phyloP scores from a whole-genome alignment of 192 early-diverging fungal species.

The Linnemannia hyalina region DNA sequence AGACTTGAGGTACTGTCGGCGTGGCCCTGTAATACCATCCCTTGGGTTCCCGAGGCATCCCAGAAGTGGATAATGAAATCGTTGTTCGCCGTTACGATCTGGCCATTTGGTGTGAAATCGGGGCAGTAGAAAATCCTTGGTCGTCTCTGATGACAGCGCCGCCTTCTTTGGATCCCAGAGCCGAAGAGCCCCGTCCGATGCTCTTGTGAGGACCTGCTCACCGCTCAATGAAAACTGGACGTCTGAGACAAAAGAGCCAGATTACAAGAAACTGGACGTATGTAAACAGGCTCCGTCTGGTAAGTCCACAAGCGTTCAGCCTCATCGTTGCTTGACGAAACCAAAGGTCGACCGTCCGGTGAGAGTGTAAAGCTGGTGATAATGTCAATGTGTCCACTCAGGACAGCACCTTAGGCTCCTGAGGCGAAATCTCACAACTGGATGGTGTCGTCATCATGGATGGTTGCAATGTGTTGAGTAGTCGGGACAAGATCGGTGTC shows the following conservation, averaged over 20 bases:
- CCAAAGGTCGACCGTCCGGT: background rate
- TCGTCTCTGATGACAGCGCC: background rate
- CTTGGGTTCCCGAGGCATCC: background rate
- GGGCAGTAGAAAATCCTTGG: background rate
- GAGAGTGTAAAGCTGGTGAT: background rate
- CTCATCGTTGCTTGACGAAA: background rate
- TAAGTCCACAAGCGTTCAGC: background rate
- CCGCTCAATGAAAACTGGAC: background rate
- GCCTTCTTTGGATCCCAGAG: background rate
- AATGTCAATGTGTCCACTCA: background rate
- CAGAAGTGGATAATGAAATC: background rate
- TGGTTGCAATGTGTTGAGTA: too few relatives aligned
- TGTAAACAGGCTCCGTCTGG: background rate
- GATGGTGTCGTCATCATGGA: background rate
- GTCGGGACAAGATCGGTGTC: too few relatives aligned
- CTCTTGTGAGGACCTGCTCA: background rate
- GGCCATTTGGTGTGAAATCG: background rate
- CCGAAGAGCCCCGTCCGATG: background rate
- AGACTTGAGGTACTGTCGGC: background rate
- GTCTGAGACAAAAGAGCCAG: background rate
- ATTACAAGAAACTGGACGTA: too few relatives aligned
- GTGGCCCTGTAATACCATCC: background rate
- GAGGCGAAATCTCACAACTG: background rate
- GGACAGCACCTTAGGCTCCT: background rate
- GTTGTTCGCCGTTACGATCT: background rate